Base-by-base conservation (phyloP, 306 rosid species). In the Corylus americana region DNA sequence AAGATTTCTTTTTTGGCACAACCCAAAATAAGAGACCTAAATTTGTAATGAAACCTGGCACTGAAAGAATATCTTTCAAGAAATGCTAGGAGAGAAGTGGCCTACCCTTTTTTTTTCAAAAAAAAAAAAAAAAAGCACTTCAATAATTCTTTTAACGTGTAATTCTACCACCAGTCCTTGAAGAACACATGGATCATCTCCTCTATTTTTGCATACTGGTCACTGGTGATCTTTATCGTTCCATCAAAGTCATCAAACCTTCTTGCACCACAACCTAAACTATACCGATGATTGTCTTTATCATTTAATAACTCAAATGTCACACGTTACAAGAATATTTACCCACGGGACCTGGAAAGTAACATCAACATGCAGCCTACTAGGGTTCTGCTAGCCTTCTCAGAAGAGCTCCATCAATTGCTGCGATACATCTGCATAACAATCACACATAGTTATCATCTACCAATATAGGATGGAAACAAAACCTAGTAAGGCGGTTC, bases 331-430 rank as follows among this genome's bases (percentile, higher is more conserved):
- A 42, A 17, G 72, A 42, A 39, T 67, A 67, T 67, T 67, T 67
- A 67, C 72, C 50, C 14, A 67, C 51, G 42, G 4, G n/a, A 10
- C 29, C 50, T 42, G 48, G 51, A 42, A 47, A 67, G 51, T n/a
- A 42, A 11, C 72, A 18, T 14, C 61, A 70, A 29, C 77, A 18
- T 29, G 74, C 71, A 78, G 62, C 71, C 53, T 64, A 67, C 83
- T 59, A 59, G 35, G 49, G 62, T 50, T 77, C 59, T 7, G 7
- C 75, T 49, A 71, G 39, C 44, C 75, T 82, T 77, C 25, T 12
- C 70, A 51, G 62, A 93, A 90, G 50, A 96, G 99, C 92, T 96
- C 99, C 97, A 90, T 89, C 83, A 96, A 85, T 72, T 96, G 99
- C 90, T 85, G 93, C 10, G 96, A 80, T 37, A 96, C 97, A 83